Percentiles rank a stretch among this genome's conserved stretches.
These are phyloP conservation scores for Melaleuca quinquenervia DNA, from an alignment of 345 rosid species.

Conservation along the genomic window DNA sequence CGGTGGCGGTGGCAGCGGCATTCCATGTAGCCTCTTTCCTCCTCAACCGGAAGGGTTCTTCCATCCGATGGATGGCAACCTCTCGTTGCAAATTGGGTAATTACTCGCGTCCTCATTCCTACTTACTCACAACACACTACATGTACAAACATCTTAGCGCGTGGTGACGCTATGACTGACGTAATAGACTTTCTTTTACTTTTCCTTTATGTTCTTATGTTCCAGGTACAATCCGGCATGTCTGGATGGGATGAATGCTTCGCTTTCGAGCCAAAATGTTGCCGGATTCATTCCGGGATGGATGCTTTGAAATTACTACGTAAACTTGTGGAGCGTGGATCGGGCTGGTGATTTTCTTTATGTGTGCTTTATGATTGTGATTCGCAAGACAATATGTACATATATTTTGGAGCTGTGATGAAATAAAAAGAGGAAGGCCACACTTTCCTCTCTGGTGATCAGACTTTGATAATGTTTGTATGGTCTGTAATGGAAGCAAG, in stretches of 20 bases:
- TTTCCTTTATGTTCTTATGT: neutral
- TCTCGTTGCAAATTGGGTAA: slow-evolving; percentile 48
- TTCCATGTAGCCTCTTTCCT: slow-evolving; percentile 12
- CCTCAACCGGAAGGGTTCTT: slow-evolving; percentile 32
- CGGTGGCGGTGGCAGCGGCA: neutral
- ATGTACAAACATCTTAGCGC: neutral
- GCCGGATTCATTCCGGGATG: slow-evolving; percentile 39
- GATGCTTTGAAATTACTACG: slow-evolving; percentile 18
- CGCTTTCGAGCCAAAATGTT: slow-evolving; percentile 7
- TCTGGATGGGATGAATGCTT: slow-evolving; percentile 9
- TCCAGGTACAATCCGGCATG: slow-evolving; percentile 23
- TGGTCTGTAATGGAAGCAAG: neutral
- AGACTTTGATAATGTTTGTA: neutral
- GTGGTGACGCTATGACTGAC: neutral
- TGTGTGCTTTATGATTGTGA: neutral
- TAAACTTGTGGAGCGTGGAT: neutral
- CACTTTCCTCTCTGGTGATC: neutral
- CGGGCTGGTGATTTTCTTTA: neutral
- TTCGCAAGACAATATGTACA: neutral
- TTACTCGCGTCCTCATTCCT: neutral
- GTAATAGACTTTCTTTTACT: too few relatives aligned
- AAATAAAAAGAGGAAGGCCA: neutral
- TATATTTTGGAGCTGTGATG: neutral
- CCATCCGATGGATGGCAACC: slow-evolving; percentile 21
- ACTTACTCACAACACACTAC: neutral